These are phyloP conservation scores for Hirsutella thompsonii DNA, from an alignment of 2,329 filamentous ascomycete genomes.

Conservation along the genomic window DNA sequence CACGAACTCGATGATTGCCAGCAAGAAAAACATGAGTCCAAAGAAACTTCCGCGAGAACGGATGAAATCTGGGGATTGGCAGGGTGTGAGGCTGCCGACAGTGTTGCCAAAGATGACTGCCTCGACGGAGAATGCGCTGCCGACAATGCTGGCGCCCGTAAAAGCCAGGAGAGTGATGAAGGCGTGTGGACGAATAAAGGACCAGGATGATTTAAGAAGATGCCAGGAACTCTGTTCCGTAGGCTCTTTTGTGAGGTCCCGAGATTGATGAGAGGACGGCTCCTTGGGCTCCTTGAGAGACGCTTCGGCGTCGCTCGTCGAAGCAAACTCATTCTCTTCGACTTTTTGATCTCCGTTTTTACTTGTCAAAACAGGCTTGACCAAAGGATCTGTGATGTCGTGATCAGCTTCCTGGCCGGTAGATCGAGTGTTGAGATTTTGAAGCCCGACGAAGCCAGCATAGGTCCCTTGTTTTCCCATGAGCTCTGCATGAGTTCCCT, in stretches of 20 bases:
- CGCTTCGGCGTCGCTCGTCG: not conserved
- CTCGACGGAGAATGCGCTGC: slow-evolving; percentile 33
- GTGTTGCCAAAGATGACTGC: slow-evolving; percentile 29
- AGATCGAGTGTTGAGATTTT: slow-evolving; percentile 4
- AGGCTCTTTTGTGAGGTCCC: not conserved
- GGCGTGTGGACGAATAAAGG: slow-evolving; percentile 4
- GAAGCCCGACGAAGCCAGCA: slow-evolving; percentile 25
- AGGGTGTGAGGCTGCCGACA: slow-evolving; percentile 25
- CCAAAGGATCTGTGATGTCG: not conserved
- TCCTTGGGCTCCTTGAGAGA: not conserved
- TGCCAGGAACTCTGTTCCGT: not conserved
- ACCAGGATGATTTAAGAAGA: not conserved
- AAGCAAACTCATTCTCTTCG: not conserved
- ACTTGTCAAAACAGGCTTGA: not conserved
- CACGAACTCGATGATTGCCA: slow-evolving; percentile 29
- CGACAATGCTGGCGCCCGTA: slow-evolving; percentile 30
- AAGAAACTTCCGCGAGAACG: slow-evolving; percentile 24
- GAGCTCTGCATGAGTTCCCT: slow-evolving; percentile 34
- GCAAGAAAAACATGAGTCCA: slow-evolving; percentile 25
- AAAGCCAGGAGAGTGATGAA: slow-evolving; percentile 14
- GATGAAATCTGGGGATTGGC: slow-evolving; percentile 19
- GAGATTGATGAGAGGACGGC: not conserved
- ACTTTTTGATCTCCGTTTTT: not conserved
- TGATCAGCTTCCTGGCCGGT: slow-evolving; percentile 3
- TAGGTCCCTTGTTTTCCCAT: slow-evolving; percentile 37